phyloP scores from a whole-genome alignment of 345 rosid genomes.

The Xanthoceras sorbifolium region DNA sequence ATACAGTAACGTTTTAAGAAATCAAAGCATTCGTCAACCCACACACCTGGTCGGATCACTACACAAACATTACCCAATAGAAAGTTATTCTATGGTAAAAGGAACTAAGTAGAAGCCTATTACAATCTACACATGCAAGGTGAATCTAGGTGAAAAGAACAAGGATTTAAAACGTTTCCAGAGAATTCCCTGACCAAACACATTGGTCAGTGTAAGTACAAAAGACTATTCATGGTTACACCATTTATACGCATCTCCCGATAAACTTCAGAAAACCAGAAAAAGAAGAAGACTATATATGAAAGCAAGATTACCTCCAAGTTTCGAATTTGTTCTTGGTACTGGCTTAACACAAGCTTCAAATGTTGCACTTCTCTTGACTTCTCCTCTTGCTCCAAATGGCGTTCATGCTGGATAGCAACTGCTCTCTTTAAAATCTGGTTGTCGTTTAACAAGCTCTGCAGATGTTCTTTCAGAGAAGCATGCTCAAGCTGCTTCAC shows the following conservation, averaged over 20 bases:
- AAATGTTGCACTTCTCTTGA: slow-evolving; percentile 42
- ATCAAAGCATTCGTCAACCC: neutral
- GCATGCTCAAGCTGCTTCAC: slow-evolving; percentile 41
- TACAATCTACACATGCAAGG: neutral
- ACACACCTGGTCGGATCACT: neutral
- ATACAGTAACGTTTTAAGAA: neutral
- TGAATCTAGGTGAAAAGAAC: neutral
- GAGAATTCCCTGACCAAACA: neutral
- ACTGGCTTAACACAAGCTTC: slow-evolving; percentile 41
- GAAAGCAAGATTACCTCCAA: slow-evolving; percentile 42
- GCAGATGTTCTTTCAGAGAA: slow-evolving; percentile 41
- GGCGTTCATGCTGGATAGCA: slow-evolving; percentile 49
- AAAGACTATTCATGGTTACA: neutral
- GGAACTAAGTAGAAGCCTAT: neutral
- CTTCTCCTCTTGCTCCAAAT: slow-evolving; percentile 47
- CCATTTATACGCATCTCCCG: neutral
- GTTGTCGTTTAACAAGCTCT: slow-evolving; percentile 47
- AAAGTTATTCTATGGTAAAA: neutral
- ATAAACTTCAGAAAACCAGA: neutral
- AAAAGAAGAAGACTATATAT: neutral
- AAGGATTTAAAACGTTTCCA: neutral
- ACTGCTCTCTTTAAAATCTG: slow-evolving; percentile 51
- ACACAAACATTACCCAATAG: neutral
- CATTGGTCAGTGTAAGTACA: neutral
- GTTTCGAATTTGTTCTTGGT: slow-evolving; percentile 49